Conservation (phyloP, 331 rosid species). For the Rhamnella rubrinervis region DNA sequence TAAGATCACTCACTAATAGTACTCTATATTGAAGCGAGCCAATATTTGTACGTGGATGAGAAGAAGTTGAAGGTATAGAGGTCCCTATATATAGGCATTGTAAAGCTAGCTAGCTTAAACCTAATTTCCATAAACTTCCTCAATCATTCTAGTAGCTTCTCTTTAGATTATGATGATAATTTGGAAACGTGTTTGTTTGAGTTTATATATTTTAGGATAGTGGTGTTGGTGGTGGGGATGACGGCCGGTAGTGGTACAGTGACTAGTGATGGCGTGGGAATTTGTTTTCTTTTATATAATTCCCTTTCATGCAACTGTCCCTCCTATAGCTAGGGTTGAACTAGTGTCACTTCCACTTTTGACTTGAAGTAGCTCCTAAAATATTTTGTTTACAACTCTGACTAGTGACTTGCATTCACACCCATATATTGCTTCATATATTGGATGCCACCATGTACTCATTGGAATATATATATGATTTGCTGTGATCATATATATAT, state of each 20-base stretch:
- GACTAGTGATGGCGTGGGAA: conserved; percentile 6
- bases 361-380: conserved; percentile 16
- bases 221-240: conserved; percentile 32
- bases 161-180: neutral
- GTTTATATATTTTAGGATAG: conserved; percentile 14
- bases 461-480: too few relatives aligned
- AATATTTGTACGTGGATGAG: conserved; percentile 15
- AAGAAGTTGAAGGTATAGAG: conserved; percentile 9
- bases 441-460: too few relatives aligned
- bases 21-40: neutral
- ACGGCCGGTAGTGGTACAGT: conserved; percentile 4
- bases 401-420: conserved; percentile 10
- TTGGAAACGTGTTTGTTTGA: conserved; percentile 9
- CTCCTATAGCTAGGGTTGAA: neutral
- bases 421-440: neutral
- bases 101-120: neutral
- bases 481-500: too few relatives aligned
- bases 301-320: conserved; percentile 15
- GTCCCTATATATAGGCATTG: conserved; percentile 52
- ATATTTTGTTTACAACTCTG: neutral
- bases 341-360: conserved; percentile 39
- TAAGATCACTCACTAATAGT: neutral
- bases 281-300: neutral
- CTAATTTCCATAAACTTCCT: neutral
- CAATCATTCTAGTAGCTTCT: conserved; percentile 47